Evolutionary conservation across 1,284 basidiomycete species (phyloP).

Genomic region (Trametes pubescens): DNA sequence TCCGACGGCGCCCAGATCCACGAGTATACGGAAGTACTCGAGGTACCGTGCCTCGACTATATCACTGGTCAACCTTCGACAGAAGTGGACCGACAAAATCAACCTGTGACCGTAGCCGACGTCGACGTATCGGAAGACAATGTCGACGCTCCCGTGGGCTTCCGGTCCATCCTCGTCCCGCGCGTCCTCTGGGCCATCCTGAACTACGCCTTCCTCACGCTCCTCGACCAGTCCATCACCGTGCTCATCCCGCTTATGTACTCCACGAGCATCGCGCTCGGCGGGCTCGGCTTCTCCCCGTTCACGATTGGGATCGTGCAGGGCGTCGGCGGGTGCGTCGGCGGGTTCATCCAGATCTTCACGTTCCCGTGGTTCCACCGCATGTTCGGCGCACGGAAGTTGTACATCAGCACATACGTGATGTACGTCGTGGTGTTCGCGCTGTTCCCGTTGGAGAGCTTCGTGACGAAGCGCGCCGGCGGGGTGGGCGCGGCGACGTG

Average conservation of each 20-base stretch:
- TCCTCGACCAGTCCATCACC: constrained; percentile 58
- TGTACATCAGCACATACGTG: constrained; percentile 54
- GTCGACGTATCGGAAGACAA: not conserved
- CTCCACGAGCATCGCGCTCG: constrained; percentile 64
- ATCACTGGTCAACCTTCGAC: not conserved
- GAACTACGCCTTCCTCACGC: constrained; percentile 71
- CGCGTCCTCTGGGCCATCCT: constrained; percentile 62
- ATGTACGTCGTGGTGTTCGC: constrained; percentile 54
- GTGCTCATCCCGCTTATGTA: constrained; percentile 70
- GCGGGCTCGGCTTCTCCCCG: constrained; percentile 67
- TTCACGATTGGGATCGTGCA: constrained; percentile 64
- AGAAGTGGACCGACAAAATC: not conserved
- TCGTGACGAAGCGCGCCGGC: constrained; percentile 31
- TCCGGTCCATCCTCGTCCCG: constrained; percentile 40
- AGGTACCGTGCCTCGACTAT: no score
- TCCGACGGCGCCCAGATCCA: no score
- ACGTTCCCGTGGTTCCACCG: constrained; percentile 63
- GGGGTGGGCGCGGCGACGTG: constrained; percentile 22
- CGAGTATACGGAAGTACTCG: no score
- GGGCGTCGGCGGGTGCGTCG: constrained; percentile 60
- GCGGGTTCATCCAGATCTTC: constrained; percentile 63
- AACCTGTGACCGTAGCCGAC: no score
- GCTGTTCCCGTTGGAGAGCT: constrained; percentile 62
- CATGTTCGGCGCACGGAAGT: constrained; percentile 57
- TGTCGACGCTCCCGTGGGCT: not conserved